These are phyloP conservation scores for Leucocoprinus sp. DNA, from an alignment of 768 basidiomycete genomes.

Conservation along the genomic window DNA sequence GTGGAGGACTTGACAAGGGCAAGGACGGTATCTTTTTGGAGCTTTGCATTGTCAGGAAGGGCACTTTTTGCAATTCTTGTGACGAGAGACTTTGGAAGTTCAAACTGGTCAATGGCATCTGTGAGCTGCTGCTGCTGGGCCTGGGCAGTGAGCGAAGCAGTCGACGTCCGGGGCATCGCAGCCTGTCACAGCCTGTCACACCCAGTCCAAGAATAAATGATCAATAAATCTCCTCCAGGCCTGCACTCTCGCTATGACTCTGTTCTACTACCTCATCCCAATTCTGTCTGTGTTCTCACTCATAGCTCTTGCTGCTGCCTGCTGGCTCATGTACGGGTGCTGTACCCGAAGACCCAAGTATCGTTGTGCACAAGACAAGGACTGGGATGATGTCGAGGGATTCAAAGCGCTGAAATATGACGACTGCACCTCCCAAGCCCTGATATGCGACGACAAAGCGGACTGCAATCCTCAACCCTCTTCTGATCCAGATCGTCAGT, in stretches of 20 bases:
- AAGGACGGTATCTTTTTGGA: conserved; percentile 84
- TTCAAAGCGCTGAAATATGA: too few species aligned
- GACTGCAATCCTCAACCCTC: too few species aligned
- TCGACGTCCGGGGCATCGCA: conserved; percentile 70
- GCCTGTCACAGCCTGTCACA: too few species aligned
- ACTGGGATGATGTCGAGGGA: too few species aligned
- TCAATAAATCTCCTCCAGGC: conserved; percentile 16
- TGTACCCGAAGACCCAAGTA: conserved; percentile 9
- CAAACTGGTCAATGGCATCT: conserved; percentile 84
- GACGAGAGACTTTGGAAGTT: conserved; percentile 77
- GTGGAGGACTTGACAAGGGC: conserved; percentile 86
- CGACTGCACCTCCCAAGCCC: too few species aligned
- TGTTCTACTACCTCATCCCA: too few species aligned
- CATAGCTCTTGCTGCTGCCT: neutral
- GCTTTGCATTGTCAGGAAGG: conserved; percentile 77
- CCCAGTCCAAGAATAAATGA: conserved; percentile 26
- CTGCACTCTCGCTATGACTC: too few species aligned
- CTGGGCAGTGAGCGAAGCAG: conserved; percentile 55
- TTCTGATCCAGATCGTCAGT: too few species aligned
- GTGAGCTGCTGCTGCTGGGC: conserved; percentile 74
- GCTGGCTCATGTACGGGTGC: conserved; percentile 11
- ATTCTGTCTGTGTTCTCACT: conserved; percentile 1
- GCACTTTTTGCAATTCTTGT: conserved; percentile 80
- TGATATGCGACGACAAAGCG: too few species aligned
- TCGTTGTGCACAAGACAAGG: neutral